Evolutionary conservation across 2,329 filamentous ascomycete species (phyloP), one percentile per base, ranked within the genome.

Genomic region (Aspergillus sp.): DNA sequence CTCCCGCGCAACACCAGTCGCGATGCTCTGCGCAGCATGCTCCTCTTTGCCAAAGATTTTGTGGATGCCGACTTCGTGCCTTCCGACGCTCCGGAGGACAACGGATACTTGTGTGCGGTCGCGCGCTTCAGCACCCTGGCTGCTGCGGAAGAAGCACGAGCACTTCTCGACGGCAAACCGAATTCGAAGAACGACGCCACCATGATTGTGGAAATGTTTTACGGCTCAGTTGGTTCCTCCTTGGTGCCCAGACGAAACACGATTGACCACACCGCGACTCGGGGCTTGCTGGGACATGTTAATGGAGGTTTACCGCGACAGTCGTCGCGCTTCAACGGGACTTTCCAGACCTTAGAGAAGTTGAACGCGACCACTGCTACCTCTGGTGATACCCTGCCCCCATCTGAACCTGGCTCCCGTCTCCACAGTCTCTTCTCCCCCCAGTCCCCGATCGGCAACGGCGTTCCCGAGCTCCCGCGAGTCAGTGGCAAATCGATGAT

Each of bases 41-140:
- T 89, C 5, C 78, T 88, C n/a, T 88, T 89, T 66, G 84, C 86
- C 19, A 85, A 86, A 66, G 85, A 88, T 63, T 79, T 88, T 52
- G 75, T 86, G 52, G 83, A 86, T 63, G 82, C 82, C 58, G 83
- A 86, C 56, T 82, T 88, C 62, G 77, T 88, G 15, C 75, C 79
- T 5, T 78, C 80, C 53, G 82, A 83, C n/a, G 78, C 79, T 62
- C 77, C 81, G 15, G 84, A 87, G 54, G 85, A 88, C 65, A 76
- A 78, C 52, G 82, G 82, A 27, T 87, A 83, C 64, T 72, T 81
- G 23, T 84, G 81, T 53, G 86, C 86, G 41, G 75, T 88, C 63
- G 86, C 85, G 42, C 81, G 81, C 51, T 88, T 89, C 70, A 79
- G 80, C 60, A 82, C 84, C 5, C 68, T 83, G 53, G 78, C 81